Percentiles rank a stretch among this genome's conserved stretches.
Evolutionary conservation across 768 basidiomycete genomes (phyloP).

Genomic region (Pleurotus salmoneostramineus): DNA sequence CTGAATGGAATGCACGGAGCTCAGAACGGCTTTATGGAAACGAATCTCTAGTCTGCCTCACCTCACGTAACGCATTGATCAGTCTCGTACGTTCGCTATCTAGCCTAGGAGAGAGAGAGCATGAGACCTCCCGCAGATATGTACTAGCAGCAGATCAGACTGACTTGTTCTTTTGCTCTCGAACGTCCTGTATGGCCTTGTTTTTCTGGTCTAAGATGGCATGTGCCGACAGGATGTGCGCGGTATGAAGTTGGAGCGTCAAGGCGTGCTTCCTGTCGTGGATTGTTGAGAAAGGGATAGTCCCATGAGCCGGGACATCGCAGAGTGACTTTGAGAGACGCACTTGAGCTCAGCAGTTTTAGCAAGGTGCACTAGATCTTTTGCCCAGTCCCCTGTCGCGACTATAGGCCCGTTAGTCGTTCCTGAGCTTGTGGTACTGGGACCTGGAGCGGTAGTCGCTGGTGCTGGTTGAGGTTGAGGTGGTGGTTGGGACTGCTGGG

Average conservation of each 20-base stretch:
- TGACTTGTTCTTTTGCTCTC: slow-evolving; percentile 82
- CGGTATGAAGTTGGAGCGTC: slow-evolving; percentile 81
- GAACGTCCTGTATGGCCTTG: slow-evolving; percentile 75
- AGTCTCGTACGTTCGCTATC: slow-evolving; percentile 74
- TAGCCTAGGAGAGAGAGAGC: slow-evolving; percentile 39
- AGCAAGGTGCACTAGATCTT: slow-evolving; percentile 79
- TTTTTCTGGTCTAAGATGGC: slow-evolving; percentile 74
- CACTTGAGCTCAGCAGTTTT: slow-evolving; percentile 89
- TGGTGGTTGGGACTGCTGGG: slow-evolving; percentile 15
- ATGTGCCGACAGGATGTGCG: slow-evolving; percentile 83
- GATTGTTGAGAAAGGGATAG: too few species aligned
- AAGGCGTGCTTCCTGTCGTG: slow-evolving; percentile 71
- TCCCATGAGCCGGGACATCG: not conserved
- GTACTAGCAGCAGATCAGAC: not conserved
- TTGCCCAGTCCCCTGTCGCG: slow-evolving; percentile 84
- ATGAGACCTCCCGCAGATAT: not conserved
- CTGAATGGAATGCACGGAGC: slow-evolving; percentile 26
- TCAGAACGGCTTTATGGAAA: not conserved
- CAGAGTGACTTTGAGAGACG: slow-evolving; percentile 24
- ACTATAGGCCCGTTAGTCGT: slow-evolving; percentile 44
- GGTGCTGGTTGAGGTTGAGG: slow-evolving; percentile 18
- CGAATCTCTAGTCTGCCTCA: slow-evolving; percentile 22
- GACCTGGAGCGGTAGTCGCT: slow-evolving; percentile 3
- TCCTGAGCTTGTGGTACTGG: slow-evolving; percentile 17
- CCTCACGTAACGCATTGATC: slow-evolving; percentile 67